phyloP scores from a whole-genome alignment of 2,329 filamentous ascomycete genomes.

The Xenosphaeropsis pyriputrescens region DNA sequence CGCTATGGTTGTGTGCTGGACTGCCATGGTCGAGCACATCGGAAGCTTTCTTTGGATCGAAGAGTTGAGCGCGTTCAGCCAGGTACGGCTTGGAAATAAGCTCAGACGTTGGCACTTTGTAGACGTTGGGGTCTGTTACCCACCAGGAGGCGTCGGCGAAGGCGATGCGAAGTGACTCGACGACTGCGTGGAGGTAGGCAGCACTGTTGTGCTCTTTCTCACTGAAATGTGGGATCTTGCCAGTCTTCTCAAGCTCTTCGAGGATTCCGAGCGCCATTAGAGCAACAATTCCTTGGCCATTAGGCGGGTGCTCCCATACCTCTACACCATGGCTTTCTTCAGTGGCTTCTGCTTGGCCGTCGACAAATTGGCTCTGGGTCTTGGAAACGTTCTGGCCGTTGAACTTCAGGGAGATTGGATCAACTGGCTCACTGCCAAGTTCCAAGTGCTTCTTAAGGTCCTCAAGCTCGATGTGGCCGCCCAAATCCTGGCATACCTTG shows the following conservation, averaged over 20 bases:
- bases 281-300: constrained; percentile 90
- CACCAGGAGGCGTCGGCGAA: constrained; percentile 89
- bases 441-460: constrained; percentile 69
- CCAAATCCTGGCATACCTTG: constrained; percentile 59
- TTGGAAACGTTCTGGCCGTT: constrained; percentile 44
- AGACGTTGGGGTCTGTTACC: constrained; percentile 67
- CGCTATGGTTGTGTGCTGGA: constrained; percentile 71
- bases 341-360: constrained; percentile 22
- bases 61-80: constrained; percentile 47
- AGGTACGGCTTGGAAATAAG: constrained; percentile 66
- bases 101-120: constrained; percentile 51
- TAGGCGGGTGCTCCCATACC: constrained; percentile 93
- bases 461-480: constrained; percentile 64
- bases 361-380: constrained; percentile 25
- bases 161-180: constrained; percentile 76
- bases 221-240: constrained; percentile 58
- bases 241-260: constrained; percentile 64
- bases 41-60: constrained; percentile 44
- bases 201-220: constrained; percentile 67
- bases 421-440: constrained; percentile 60
- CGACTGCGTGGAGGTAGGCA: constrained; percentile 69
- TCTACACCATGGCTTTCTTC: constrained; percentile 43
- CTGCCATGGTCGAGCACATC: constrained; percentile 52
- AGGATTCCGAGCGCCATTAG: constrained; percentile 89
- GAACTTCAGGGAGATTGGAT: constrained; percentile 74